Conservation (phyloP, 345 rosid species). For the Eucalyptus polyanthemos region DNA sequence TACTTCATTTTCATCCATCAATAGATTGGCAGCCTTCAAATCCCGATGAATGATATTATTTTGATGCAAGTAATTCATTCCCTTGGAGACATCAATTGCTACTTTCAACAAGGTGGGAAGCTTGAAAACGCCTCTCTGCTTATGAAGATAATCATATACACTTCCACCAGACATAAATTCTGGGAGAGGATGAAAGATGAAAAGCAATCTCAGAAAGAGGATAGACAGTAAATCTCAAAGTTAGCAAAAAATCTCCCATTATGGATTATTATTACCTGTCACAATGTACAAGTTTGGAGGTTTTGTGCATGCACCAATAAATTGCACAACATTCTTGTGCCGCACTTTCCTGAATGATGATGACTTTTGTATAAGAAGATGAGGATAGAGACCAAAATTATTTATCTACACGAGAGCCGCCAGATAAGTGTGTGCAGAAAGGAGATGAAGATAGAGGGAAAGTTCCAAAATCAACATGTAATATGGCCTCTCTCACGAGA, state of each 20-base stretch:
- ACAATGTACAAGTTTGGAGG: slow-evolving; percentile 86
- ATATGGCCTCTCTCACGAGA: not conserved
- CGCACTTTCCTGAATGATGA: slow-evolving; percentile 71
- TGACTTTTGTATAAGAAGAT: not conserved
- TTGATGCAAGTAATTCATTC: slow-evolving; percentile 97
- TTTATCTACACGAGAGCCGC: not conserved
- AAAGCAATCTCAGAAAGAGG: not conserved
- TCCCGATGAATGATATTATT: slow-evolving; percentile 95
- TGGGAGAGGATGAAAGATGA: slow-evolving; percentile 4
- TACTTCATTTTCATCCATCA: slow-evolving; percentile 99
- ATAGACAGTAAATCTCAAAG: not conserved
- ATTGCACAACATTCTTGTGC: slow-evolving; percentile 94
- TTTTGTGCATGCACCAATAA: slow-evolving; percentile 97
- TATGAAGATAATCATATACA: slow-evolving; percentile 96
- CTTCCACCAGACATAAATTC: slow-evolving; percentile 98
- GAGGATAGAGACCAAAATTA: not conserved
- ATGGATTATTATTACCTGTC: slow-evolving; percentile 42
- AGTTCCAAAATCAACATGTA: not conserved
- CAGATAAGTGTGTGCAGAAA: not conserved
- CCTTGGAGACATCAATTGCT: slow-evolving; percentile 91
- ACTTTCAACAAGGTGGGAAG: slow-evolving; percentile 82
- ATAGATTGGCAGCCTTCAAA: slow-evolving; percentile 89
- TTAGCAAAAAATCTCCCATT: not conserved
- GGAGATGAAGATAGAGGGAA: not conserved
- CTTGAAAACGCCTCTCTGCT: slow-evolving; percentile 83